Evolutionary conservation across 2,329 filamentous ascomycete species (phyloP), one percentile per base, ranked within the genome.

Genomic region (Clonostachys sp.): DNA sequence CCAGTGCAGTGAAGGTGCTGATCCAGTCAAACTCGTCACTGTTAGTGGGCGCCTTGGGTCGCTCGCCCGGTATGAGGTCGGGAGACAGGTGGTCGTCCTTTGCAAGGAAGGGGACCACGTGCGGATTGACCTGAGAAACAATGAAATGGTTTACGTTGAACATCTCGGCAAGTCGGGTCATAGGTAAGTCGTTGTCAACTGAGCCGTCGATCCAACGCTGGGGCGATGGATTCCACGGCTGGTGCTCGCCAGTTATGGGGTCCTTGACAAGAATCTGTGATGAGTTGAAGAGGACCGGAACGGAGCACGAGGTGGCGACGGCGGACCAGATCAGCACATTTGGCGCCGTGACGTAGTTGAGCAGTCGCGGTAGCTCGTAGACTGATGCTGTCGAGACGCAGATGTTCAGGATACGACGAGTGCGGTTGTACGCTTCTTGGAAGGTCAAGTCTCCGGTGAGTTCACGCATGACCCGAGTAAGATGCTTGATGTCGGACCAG

Each of bases 121-220:
- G 92, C 1, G 92, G 92, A 58, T 97, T 97, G 45, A 96, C 91
- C 63, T 97, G 92, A 0, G 91, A 96, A 16, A 96, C 92, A 55
- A 97, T 96, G 61, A 96, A 96, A 62, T 96, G 92, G 60, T 96
- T 96, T 62, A 96, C 91, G 60, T 96, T 96, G 73, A 96, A 96
- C 87, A 96, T 91, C 61, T 96, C 91, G 1, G 91, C 84, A 14
- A 97, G 74, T 3, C 89, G 82, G 17, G 86, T 90, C 83, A 95
- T 95, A 2, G 92, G 92, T 4, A 97, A 73, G 63, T 97, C 92
- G 50, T 94, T 94, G 61, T 96, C 91, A 18, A 97, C 89, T 1
- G 91, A 96, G 1, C 92, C 92, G 62, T 97, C 92, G 45, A 97
- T 95, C 80, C 89, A 96, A 53, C 83, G 82, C 61, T 91, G 87